Base-by-base conservation (phyloP, 75 land plant genomes). In the Cryptomeria japonica region DNA sequence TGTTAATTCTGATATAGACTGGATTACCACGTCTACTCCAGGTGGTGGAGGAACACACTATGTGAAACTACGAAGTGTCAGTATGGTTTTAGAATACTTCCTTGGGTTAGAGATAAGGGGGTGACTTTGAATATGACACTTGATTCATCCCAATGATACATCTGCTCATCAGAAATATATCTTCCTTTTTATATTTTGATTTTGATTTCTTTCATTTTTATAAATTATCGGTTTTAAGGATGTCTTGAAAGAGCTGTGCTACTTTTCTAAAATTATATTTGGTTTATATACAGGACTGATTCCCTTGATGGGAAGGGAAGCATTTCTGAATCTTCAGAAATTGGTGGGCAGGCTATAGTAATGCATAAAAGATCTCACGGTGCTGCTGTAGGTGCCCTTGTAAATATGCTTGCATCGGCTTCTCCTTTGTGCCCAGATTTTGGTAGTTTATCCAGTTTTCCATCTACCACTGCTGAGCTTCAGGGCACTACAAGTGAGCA, bases 341-440 rank as follows among this genome's bases (percentile, higher is more conserved):
- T 37, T 28, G 64, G 51, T 36, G 68, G 91, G 28, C 84, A 88
- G 22, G 70, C 88, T 68, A 14, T 38, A n/a, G 11, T 83, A 79
- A 51, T 90, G 31, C 36, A 85, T 19, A 61, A 87, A 39, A 91
- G 88, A 80, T 96, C 95, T 38, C 98, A 92, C 83, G 96, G 94
- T 88, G 96, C 96, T 86, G 99, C 97, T 76, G 99, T 98, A 58
- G 99, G 97, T 15, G 92, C 89, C 55, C 95, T 98, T 51, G 95
- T 97, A 16, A 92, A 94, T 87, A 88, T 95, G 92, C 89, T 98
- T n/a, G 94, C 88, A 55, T 91, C 94, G 73, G 99, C 99, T 15
- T 94, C 97, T 25, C 99, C 99, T 58, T 88, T 98, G 41, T 92
- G 95, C 36, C 93, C 86, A 87, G 94, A 93, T 56, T 85, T 88